Base-by-base conservation (phyloP, 1,284 basidiomycete genomes). In the Cystobasidiaceae sp. region DNA sequence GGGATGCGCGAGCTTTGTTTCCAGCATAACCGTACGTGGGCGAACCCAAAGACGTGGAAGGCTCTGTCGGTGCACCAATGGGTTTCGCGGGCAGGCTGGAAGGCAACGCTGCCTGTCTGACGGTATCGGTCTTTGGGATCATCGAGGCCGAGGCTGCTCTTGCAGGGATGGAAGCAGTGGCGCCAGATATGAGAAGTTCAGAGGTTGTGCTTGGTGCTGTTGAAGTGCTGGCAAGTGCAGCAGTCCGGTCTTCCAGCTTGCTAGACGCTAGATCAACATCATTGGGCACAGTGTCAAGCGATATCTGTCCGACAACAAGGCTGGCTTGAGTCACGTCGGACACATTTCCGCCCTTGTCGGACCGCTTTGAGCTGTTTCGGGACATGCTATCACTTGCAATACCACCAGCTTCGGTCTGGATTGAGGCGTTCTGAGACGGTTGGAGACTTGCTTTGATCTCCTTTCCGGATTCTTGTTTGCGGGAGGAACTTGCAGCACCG, bases 31-130 rank as follows among this genome's bases (percentile, higher is more conserved):
- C 2, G 21, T 43, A n/a, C 44, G 21, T n/a, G 23, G 34, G 19
- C 19, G 37, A 39, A 11, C 11, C 11, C n/a, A n/a, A n/a, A 11
- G 37, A 39, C 1, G 23, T 25, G 19, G 27, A 11, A 15, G 33
- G 33, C 0, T 41, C 41, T 23, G 54, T 56, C 17, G 54, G 54
- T 28, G 54, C 54, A 3, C 54, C 54, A 30, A 56, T 32, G 15
- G 54, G 54, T 30, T 56, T 56, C 4, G 54, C 39, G 32, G 58
- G 58, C 21, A 48, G 34, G 27, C 37, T 61, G 28, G 58, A 19
- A 28, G 58, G 34, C 13, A 51, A 21, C 17, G 46, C 17, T 28
- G 32, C 21, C 23, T 19, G 19, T 11, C 23, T n/a, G 9, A 21
- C 13, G 32, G 2, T 3, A 3, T 32, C 17, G 3, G 15, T 50